Percentiles rank a stretch among this genome's conserved stretches.
These are phyloP conservation scores for Lactarius evosmus DNA, from an alignment of 768 basidiomycete genomes.

Conservation along the genomic window DNA sequence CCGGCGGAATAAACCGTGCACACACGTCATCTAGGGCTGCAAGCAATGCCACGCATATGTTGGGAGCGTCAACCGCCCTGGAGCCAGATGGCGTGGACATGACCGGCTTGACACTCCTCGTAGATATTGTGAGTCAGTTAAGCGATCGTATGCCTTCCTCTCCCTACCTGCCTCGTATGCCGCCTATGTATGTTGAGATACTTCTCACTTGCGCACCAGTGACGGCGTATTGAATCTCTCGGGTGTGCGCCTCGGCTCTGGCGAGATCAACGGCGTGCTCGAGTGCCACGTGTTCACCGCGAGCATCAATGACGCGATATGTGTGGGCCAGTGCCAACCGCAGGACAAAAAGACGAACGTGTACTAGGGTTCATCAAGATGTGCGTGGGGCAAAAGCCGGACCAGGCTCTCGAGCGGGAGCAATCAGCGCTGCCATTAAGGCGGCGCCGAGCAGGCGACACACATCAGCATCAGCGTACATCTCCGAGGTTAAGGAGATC, in stretches of 20 bases:
- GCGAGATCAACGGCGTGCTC: conserved; percentile 71
- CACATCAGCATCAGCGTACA: conserved; percentile 66
- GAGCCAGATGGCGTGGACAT: too few species aligned
- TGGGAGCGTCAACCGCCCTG: too few species aligned
- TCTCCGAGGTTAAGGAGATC: conserved; percentile 62
- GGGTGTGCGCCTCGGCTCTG: conserved; percentile 78
- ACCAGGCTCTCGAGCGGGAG: conserved; percentile 40
- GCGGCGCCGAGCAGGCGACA: conserved; percentile 64
- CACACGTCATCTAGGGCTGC: too few species aligned
- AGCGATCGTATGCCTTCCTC: too few species aligned
- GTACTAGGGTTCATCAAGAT: conserved; percentile 76
- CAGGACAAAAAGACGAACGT: conserved; percentile 66
- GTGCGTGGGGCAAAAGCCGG: conserved; percentile 46
- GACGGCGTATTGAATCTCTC: conserved; percentile 76
- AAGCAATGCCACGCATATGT: too few species aligned
- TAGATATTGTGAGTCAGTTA: too few species aligned
- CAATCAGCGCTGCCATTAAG: conserved; percentile 58
- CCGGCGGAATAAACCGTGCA: too few species aligned
- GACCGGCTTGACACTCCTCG: too few species aligned
- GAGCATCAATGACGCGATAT: conserved; percentile 63
- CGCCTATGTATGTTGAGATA: conserved; percentile 25
- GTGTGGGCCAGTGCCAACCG: conserved; percentile 59
- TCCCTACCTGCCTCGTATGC: background rate
- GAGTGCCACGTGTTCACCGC: conserved; percentile 46
- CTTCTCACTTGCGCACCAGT: conserved; percentile 34